phyloP scores from a whole-genome alignment of 2,329 filamentous ascomycete genomes.

The Raffaelea arxii region DNA sequence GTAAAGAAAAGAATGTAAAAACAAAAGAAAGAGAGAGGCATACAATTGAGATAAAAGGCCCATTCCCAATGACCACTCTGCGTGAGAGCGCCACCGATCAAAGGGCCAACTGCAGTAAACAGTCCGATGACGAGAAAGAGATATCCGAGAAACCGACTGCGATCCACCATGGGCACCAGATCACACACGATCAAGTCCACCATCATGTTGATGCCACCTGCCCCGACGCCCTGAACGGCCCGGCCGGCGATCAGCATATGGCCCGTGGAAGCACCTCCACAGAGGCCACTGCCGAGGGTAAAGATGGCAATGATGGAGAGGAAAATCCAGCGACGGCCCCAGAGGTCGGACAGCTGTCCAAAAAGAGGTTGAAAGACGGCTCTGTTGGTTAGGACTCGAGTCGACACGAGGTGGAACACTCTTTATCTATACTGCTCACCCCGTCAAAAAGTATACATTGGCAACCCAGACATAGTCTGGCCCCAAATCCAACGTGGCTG shows the following conservation, averaged over 20 bases:
- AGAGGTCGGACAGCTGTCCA: constrained; percentile 14
- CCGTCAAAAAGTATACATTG: constrained; percentile 16
- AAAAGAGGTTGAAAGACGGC: constrained; percentile 54
- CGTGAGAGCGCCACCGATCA: constrained; percentile 11
- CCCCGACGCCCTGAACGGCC: constrained; percentile 33
- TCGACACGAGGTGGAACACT: constrained; percentile 2
- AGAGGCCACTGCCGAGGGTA: constrained; percentile 16
- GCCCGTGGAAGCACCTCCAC: constrained; percentile 16
- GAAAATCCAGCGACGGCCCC: constrained; percentile 42
- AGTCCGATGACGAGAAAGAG: constrained; percentile 4
- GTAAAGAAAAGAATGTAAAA: too few relatives aligned
- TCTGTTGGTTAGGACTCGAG: background rate
- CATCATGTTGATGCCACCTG: constrained; percentile 33
- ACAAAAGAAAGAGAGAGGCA: constrained; percentile 20
- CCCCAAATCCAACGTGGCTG: constrained; percentile 13
- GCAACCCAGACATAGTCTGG: constrained; percentile 18
- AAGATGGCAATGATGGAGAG: constrained; percentile 40
- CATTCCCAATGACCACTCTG: constrained; percentile 11
- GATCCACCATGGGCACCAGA: constrained; percentile 11
- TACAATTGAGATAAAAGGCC: constrained; percentile 33
- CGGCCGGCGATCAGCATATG: constrained; percentile 19
- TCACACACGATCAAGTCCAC: constrained; percentile 22
- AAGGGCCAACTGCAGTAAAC: constrained; percentile 9
- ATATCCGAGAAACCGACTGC: constrained; percentile 10
- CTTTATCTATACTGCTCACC: constrained; percentile 4